Evolutionary conservation across 768 basidiomycete species (phyloP), one percentile per base, ranked within the genome.

Genomic region (Russula olivacea): DNA sequence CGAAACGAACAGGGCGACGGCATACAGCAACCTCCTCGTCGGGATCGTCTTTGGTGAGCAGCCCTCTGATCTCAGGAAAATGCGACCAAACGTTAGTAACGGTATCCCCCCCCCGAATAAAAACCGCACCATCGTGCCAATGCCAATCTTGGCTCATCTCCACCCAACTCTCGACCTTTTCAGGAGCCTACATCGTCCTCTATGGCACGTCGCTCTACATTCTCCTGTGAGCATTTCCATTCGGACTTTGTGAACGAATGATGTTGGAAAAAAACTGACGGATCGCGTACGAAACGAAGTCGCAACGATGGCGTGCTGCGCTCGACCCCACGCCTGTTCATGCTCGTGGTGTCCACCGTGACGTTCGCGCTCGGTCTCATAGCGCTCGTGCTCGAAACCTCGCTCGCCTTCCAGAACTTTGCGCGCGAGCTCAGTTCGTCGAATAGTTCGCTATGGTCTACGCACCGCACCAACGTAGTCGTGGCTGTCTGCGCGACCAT

Each of bases 11-110:
- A 49, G 21, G 48, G 36, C 32, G 8, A 60, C 63, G 1, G 58
- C 53, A 7, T 64, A 60, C 25, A 55, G 58, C 49, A 50, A 55
- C 23, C 49, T 64, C 2, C 1, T 59, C 10, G 63, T 56, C n/a
- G 63, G 63, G 4, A 56, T 60, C 40, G 25, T 64, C n/a, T 60
- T 64, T 14, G 63, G 63, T 55, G 41, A 59, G 63, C 25, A 40
- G 6, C 25, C 30, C 30, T 30, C 30, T 4, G 28, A 4, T 28
- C 28, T 28, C 4, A 28, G 28, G 28, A 28, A 28, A 28, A 4
- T 30, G 30, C 5, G 28, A 30, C 30, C 6, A 30, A 1, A 25
- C 19, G 21, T 45, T n/a, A 45, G 8, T 4, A 45, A 45, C 47
- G 12, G 2, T 47, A 28, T 21, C 43, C 9, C 8, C 9, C 45